Evolutionary conservation across 1,284 basidiomycete genomes (phyloP), one percentile per base, ranked within the genome.

Genomic region (Agaricales sp.): DNA sequence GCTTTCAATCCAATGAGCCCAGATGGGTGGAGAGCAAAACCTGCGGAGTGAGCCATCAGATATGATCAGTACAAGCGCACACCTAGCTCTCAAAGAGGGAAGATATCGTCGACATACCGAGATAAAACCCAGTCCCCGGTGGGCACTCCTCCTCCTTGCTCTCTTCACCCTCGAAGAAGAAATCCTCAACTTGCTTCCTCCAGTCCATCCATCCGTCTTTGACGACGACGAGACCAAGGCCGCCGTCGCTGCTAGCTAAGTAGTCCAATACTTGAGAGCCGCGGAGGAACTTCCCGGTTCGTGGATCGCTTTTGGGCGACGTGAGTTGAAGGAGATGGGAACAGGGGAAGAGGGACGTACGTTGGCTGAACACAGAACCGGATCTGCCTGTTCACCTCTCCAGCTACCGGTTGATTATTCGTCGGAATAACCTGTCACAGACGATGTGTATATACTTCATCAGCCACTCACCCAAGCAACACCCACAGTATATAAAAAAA

Each of bases 341-440:
- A 8, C 13, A 16, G 18, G n/a, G 39, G 16, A 4, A 16, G 39
- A 41, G 16, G 6, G 16, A 55, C 55, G 49, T 43, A 63, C 62
- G 59, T 60, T 13, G 62, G 62, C 46, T 63, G 61, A 35, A 63
- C 59, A 4, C 59, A 59, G 46, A 63, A 63, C 20, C 62, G 55
- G 23, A 63, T 50, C 52, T 63, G 59, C 23, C 62, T 56, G 45
- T 43, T 53, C 37, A 51, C 39, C 11, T 48, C 44, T 11, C 52
- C 53, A 21, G 47, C 50, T 26, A 47, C 41, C 16, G 54, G 49
- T 21, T 53, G 54, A 21, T 43, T 49, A n/a, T 53, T 49, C 23
- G 53, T 56, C 20, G 62, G 62, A 43, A 62, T 56, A 2, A 62
- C 57, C 62, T 61, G 63, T 45, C 61, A 62, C 19, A 64, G 49